phyloP scores from a whole-genome alignment of 2,329 filamentous ascomycete genomes.

The Aspergillus bombycis region DNA sequence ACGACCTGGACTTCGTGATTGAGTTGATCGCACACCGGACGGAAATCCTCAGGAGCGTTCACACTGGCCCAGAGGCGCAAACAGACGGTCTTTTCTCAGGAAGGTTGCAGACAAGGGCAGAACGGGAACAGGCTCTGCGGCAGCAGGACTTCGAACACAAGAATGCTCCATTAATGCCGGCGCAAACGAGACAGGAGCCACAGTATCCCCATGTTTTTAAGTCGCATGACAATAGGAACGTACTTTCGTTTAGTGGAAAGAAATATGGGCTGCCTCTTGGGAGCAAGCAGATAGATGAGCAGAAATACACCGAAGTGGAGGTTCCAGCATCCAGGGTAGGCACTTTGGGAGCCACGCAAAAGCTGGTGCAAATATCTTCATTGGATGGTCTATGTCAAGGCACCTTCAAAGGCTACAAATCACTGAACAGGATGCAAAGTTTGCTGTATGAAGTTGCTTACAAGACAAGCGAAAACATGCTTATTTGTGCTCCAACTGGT shows the following conservation, averaged over 20 bases:
- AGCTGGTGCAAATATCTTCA: constrained; percentile 75
- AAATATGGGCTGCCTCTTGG: constrained; percentile 82
- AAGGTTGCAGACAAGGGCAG: constrained; percentile 70
- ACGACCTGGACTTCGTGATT: constrained; percentile 89
- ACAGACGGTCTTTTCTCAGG: constrained; percentile 52
- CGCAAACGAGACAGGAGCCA: constrained; percentile 69
- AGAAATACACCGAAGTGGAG: constrained; percentile 85
- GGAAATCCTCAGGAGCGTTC: constrained; percentile 60
- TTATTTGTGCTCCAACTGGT: constrained; percentile 96
- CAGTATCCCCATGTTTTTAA: constrained; percentile 95
- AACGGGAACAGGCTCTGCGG: constrained; percentile 78
- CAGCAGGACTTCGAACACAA: constrained; percentile 84
- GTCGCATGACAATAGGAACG: constrained; percentile 80
- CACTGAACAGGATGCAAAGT: constrained; percentile 97
- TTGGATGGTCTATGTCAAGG: constrained; percentile 85
- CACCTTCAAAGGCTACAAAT: constrained; percentile 94
- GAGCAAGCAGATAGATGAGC: constrained; percentile 68
- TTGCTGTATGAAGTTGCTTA: constrained; percentile 94
- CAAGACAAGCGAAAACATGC: constrained; percentile 95
- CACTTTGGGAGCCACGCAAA: constrained; percentile 70
- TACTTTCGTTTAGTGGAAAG: constrained; percentile 74
- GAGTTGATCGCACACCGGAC: constrained; percentile 80
- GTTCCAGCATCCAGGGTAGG: constrained; percentile 84
- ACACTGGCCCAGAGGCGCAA: constrained; percentile 31
- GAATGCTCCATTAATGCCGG: constrained; percentile 68